Conservation (phyloP, 1,284 basidiomycete species). For the Tylopilus orsonianus region DNA sequence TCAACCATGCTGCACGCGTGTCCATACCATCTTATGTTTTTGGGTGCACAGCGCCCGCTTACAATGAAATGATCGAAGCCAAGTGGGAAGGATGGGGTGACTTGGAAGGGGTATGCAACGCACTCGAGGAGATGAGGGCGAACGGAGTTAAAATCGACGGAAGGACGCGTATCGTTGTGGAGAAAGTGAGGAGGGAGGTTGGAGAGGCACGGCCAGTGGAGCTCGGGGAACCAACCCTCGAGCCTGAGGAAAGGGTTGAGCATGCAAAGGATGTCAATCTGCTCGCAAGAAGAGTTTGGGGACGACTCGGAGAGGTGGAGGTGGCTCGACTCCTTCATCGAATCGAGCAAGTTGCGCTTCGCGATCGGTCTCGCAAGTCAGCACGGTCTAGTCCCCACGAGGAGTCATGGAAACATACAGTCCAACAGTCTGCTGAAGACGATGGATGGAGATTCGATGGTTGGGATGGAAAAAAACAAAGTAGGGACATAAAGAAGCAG, state of each 20-base stretch:
- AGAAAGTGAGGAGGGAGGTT: conserved; percentile 65
- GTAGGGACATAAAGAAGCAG: conserved; percentile 1
- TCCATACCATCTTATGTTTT: conserved; percentile 80
- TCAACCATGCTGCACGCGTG: conserved; percentile 71
- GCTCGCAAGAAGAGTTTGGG: conserved; percentile 23
- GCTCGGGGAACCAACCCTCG: conserved; percentile 14
- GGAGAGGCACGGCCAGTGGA: conserved; percentile 41
- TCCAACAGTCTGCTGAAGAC: conserved; percentile 14
- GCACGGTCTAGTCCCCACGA: conserved; percentile 14
- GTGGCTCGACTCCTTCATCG: conserved; percentile 39
- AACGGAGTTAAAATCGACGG: conserved; percentile 71
- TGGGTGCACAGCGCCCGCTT: conserved; percentile 81
- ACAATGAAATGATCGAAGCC: conserved; percentile 81
- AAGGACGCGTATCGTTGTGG: conserved; percentile 60
- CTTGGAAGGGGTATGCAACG: conserved; percentile 67
- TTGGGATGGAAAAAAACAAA: conserved; percentile 22
- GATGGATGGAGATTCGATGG: conserved; percentile 34
- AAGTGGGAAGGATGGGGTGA: conserved; percentile 83
- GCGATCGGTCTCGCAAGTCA: conserved; percentile 21
- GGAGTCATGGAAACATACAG: conserved; percentile 31
- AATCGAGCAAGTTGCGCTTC: conserved; percentile 40
- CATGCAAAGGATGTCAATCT: conserved; percentile 22
- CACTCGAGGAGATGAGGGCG: conserved; percentile 77
- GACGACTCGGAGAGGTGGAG: conserved; percentile 24
- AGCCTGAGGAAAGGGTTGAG: conserved; percentile 40